Evolutionary conservation across 2,329 filamentous ascomycete genomes (phyloP).

Genomic region (Ophioceras dolichostomum): DNA sequence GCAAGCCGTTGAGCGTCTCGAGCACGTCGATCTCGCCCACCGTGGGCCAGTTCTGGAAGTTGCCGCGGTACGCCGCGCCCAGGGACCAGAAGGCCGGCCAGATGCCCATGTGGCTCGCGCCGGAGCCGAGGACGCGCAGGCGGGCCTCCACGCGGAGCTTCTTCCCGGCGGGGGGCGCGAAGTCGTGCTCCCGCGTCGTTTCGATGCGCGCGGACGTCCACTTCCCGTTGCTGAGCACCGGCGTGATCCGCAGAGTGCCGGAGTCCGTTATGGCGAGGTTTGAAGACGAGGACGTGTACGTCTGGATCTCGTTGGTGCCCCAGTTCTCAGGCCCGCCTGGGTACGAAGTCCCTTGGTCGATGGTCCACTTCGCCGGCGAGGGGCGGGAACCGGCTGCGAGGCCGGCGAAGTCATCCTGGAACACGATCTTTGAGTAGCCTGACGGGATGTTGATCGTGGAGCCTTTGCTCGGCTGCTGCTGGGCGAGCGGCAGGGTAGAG

Average conservation of each 20-base stretch:
- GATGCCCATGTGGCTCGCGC: constrained; percentile 21
- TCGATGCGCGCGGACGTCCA: constrained; percentile 35
- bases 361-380: constrained; percentile 26
- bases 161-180: constrained; percentile 18
- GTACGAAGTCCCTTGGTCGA: constrained; percentile 31
- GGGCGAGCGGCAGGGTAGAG: too few relatives aligned
- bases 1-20: constrained; percentile 26
- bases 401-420: constrained; percentile 15
- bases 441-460: constrained; percentile 6
- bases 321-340: constrained; percentile 30
- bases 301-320: constrained; percentile 36
- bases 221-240: constrained; percentile 12
- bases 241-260: constrained; percentile 23
- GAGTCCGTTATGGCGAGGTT: constrained; percentile 27
- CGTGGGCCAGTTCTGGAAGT: constrained; percentile 26
- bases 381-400: constrained; percentile 17
- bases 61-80: constrained; percentile 22
- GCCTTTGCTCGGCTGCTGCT: too few relatives aligned
- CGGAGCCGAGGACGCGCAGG: constrained; percentile 21
- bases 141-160: constrained; percentile 24
- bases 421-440: constrained; percentile 8
- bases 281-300: constrained; percentile 24
- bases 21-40: constrained; percentile 32
- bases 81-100: constrained; percentile 36
- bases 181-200: constrained; percentile 19